Percentiles rank a stretch among this genome's conserved stretches.
phyloP scores from a whole-genome alignment of 345 rosid genomes.

The Gossypium sturtianum region DNA sequence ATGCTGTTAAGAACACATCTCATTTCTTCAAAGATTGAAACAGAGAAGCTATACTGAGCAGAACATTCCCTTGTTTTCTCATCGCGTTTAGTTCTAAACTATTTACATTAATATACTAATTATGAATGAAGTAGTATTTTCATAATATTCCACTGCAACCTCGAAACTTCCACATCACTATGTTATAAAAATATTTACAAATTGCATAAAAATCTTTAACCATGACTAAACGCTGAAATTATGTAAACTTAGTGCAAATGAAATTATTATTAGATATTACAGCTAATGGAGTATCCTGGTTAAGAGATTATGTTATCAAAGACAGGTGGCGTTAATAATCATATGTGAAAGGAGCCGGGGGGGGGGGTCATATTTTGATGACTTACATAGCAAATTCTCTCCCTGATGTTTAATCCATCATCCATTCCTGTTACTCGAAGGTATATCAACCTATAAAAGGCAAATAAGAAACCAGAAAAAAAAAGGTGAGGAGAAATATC shows the following conservation, averaged over 20 bases:
- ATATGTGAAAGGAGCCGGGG: background rate
- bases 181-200: background rate
- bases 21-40: background rate
- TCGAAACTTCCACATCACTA: background rate
- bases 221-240: background rate
- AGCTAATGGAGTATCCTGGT: background rate
- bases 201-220: background rate
- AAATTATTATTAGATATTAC: background rate
- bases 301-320: background rate
- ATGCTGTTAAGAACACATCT: background rate
- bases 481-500: background rate
- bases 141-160: background rate
- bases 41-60: background rate
- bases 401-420: constrained; percentile 77
- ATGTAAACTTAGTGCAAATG: background rate
- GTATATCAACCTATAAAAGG: constrained; percentile 60
- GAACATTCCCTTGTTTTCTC: background rate
- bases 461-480: constrained; percentile 12
- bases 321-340: background rate
- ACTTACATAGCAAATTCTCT: constrained; percentile 80
- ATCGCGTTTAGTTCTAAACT: background rate
- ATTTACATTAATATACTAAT: no score
- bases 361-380: background rate
- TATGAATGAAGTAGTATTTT: background rate
- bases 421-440: constrained; percentile 96